Evolutionary conservation across 139 green algal genomes (phyloP).

Genomic region (Chlamydomonas sp.): DNA sequence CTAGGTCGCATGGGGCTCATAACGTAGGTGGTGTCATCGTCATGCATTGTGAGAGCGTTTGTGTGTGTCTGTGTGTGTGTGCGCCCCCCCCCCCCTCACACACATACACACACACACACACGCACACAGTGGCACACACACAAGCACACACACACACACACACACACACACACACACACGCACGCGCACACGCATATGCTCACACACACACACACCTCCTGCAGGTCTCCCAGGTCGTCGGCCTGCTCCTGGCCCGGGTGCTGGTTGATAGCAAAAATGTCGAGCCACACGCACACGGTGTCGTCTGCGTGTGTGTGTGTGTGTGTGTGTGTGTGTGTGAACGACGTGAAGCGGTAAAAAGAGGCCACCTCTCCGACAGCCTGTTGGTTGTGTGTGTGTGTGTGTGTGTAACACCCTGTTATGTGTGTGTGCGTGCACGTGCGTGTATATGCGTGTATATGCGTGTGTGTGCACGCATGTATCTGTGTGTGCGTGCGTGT

Average conservation of each 20-base stretch:
- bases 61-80: no score
- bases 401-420: neutral
- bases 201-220: no score
- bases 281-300: constrained; percentile 15
- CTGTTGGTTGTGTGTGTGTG: no score
- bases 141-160: no score
- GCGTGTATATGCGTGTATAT: constrained; percentile 7
- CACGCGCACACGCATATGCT: neutral
- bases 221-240: neutral
- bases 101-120: no score
- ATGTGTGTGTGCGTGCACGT: neutral
- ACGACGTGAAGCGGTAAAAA: neutral
- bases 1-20: no score
- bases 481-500: constrained; percentile 6
- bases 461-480: constrained; percentile 8
- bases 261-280: constrained; percentile 18
- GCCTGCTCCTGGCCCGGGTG: constrained; percentile 3
- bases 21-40: no score
- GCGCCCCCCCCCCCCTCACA: no score
- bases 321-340: neutral
- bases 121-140: no score
- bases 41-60: no score
- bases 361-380: no score
- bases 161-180: neutral
- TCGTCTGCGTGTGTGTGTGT: no score